Evolutionary conservation across 192 early-diverging fungal genomes (phyloP).

Genomic region (Chytriomyces confervae): DNA sequence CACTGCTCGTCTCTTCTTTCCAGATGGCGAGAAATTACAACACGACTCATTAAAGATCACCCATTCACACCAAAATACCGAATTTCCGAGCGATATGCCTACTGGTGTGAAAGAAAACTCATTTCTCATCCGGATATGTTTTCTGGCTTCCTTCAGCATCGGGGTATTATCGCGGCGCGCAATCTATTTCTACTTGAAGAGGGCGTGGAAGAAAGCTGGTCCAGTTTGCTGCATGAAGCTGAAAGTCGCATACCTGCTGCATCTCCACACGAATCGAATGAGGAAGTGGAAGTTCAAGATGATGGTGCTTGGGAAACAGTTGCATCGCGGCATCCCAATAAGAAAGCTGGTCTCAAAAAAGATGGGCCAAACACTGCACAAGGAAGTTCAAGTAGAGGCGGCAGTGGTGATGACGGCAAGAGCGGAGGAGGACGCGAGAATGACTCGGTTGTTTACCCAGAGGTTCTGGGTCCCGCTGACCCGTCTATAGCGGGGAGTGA

Average conservation of each 20-base stretch:
- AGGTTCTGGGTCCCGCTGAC: neutral
- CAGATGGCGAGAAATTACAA: conserved; percentile 90
- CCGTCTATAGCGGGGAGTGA: neutral
- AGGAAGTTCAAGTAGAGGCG: too few species aligned
- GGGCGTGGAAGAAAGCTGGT: conserved; percentile 9
- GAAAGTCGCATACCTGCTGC: neutral
- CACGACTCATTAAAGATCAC: conserved; percentile 54
- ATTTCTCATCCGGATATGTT: conserved; percentile 70
- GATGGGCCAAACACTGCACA: neutral
- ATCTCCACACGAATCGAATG: neutral
- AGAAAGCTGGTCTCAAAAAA: neutral
- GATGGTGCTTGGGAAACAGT: neutral
- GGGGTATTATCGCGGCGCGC: conserved; percentile 83
- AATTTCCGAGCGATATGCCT: conserved; percentile 73
- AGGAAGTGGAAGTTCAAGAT: neutral
- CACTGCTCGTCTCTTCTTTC: neutral
- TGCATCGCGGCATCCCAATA: neutral
- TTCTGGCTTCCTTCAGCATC: conserved; percentile 63
- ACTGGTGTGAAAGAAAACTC: conserved; percentile 74
- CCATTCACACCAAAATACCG: conserved; percentile 49
- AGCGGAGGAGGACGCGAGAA: neutral
- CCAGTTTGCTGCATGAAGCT: neutral
- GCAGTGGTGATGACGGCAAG: too few species aligned
- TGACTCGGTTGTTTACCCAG: neutral
- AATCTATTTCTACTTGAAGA: conserved; percentile 69